These are phyloP conservation scores for Serendipita sp. DNA, from an alignment of 768 basidiomycete species.

Conservation along the genomic window DNA sequence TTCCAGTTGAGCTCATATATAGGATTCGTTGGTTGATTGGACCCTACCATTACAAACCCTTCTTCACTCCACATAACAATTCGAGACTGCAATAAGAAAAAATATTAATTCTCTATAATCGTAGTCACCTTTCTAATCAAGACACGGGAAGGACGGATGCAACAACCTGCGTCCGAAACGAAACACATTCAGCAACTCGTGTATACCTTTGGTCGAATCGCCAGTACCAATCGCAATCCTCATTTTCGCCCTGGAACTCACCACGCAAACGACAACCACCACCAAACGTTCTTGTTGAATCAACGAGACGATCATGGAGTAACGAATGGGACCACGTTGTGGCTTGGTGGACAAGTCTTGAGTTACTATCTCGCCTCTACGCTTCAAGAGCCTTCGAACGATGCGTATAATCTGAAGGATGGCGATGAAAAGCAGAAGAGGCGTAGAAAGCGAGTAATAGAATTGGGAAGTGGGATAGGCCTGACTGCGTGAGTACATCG, in stretches of 20 bases:
- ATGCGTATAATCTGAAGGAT: neutral
- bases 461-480: constrained; percentile 74
- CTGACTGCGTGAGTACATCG: constrained; percentile 47
- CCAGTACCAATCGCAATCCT: too few relatives aligned
- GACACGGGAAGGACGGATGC: neutral
- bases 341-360: constrained; percentile 71
- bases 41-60: too few relatives aligned
- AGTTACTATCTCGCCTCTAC: constrained; percentile 39
- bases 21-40: too few relatives aligned
- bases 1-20: too few relatives aligned
- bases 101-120: too few relatives aligned
- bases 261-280: too few relatives aligned
- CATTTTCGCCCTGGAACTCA: too few relatives aligned
- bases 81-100: too few relatives aligned
- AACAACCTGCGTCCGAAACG: constrained; percentile 24
- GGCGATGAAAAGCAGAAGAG: constrained; percentile 5
- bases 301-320: constrained; percentile 41
- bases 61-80: too few relatives aligned
- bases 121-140: neutral
- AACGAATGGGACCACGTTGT: constrained; percentile 69
- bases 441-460: constrained; percentile 35
- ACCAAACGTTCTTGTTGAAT: constrained; percentile 29
- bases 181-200: constrained; percentile 42
- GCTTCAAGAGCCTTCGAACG: constrained; percentile 14
- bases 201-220: constrained; percentile 24